phyloP scores from a whole-genome alignment of 2,329 filamentous ascomycete species.

The Apiospora arundinis region DNA sequence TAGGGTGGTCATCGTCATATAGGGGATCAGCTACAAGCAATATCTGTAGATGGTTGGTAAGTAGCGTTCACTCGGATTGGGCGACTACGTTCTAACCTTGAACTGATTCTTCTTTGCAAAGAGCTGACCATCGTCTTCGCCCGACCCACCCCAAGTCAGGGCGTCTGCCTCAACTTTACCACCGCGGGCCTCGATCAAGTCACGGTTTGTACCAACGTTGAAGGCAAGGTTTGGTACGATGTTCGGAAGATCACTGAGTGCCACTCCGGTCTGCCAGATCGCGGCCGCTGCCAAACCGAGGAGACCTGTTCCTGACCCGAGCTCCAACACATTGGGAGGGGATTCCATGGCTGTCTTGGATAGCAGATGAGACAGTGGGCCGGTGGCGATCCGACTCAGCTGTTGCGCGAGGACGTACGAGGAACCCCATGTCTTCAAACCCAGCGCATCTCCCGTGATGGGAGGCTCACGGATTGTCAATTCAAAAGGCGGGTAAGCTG shows the following conservation, averaged over 20 bases:
- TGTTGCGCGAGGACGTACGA: slow-evolving; percentile 84
- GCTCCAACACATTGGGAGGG: slow-evolving; percentile 65
- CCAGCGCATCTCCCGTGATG: slow-evolving; percentile 85
- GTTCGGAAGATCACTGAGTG: slow-evolving; percentile 82
- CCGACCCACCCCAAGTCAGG: slow-evolving; percentile 74
- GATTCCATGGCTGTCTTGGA: slow-evolving; percentile 34
- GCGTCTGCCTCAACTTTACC: slow-evolving; percentile 67
- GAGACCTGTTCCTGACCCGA: slow-evolving; percentile 91
- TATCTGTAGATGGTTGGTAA: slow-evolving; percentile 51
- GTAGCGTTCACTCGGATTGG: not conserved
- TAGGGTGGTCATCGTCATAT: slow-evolving; percentile 84
- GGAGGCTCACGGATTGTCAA: slow-evolving; percentile 85
- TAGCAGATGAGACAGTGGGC: slow-evolving; percentile 54
- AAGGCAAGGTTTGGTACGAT: slow-evolving; percentile 82
- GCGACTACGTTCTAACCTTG: slow-evolving; percentile 44
- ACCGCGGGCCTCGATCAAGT: slow-evolving; percentile 58
- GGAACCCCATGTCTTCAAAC: slow-evolving; percentile 94
- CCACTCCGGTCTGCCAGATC: slow-evolving; percentile 69
- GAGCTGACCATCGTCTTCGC: slow-evolving; percentile 47
- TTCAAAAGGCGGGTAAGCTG: slow-evolving; percentile 54
- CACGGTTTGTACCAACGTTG: slow-evolving; percentile 72
- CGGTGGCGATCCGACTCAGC: slow-evolving; percentile 58
- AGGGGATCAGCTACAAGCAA: slow-evolving; percentile 86
- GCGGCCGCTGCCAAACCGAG: slow-evolving; percentile 84
- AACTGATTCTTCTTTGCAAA: slow-evolving; percentile 58